phyloP scores from a whole-genome alignment of 202 grass and related monocot genomes.

The Hordeum pubiflorum region DNA sequence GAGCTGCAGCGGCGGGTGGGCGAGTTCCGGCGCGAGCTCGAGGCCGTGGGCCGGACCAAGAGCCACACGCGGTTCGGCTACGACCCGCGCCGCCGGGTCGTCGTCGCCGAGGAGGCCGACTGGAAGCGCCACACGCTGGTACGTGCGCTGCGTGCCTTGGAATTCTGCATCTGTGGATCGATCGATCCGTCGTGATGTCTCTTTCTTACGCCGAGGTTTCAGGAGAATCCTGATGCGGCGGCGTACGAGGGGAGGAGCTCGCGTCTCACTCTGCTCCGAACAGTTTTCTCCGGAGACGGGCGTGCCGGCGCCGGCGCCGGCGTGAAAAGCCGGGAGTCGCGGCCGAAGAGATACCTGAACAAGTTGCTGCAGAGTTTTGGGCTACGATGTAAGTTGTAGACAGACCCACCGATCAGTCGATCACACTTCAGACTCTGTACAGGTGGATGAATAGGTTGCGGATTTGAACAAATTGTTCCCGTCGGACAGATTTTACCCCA shows the following conservation, averaged over 20 bases:
- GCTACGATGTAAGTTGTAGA: slow-evolving; percentile 4
- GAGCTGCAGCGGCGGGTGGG: slow-evolving; percentile 27
- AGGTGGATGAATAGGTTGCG: neutral
- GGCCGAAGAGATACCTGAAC: slow-evolving; percentile 11
- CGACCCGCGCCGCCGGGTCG: slow-evolving; percentile 24
- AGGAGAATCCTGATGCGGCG: slow-evolving; percentile 31
- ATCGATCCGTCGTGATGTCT: neutral
- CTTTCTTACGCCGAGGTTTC: neutral
- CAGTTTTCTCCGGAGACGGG: slow-evolving; percentile 12
- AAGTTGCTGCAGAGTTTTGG: slow-evolving; percentile 34
- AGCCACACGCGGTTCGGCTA: slow-evolving; percentile 20
- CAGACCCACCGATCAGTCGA: neutral
- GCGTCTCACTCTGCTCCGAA: slow-evolving; percentile 3
- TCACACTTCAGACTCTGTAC: neutral
- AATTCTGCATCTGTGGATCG: neutral
- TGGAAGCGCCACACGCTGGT: slow-evolving; percentile 28
- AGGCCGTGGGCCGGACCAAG: slow-evolving; percentile 19
- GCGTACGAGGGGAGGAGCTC: slow-evolving; percentile 11
- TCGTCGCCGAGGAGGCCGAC: slow-evolving; percentile 30
- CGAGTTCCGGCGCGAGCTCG: slow-evolving; percentile 28
- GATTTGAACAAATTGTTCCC: neutral
- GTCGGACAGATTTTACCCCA: neutral
- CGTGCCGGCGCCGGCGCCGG: neutral
- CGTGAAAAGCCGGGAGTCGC: neutral
- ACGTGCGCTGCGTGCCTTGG: neutral